A percentile compares a stretch with the other conserved stretches of the same genome.
These are phyloP conservation scores for Cyphellophora attinorum DNA, from an alignment of 2,329 filamentous ascomycete genomes.

Conservation along the genomic window DNA sequence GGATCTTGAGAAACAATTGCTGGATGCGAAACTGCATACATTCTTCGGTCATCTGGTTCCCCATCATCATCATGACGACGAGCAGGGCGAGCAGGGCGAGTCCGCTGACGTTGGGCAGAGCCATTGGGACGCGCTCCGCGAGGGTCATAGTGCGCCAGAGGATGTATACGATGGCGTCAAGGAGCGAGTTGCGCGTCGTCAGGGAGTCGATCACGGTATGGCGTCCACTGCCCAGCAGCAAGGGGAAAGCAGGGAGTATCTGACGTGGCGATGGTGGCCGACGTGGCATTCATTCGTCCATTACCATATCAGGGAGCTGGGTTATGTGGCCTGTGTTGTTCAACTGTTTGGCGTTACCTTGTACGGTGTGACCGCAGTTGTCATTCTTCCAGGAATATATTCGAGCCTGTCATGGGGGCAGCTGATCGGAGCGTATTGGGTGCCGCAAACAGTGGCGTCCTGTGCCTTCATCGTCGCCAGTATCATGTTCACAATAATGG, in stretches of 20 bases:
- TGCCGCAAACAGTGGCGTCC: constrained; percentile 4
- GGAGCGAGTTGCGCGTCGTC: constrained; percentile 15
- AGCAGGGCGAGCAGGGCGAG: background rate
- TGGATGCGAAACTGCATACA: constrained; percentile 4
- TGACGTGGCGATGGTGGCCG: constrained; percentile 4
- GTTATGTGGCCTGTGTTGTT: constrained; percentile 3
- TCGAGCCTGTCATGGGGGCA: constrained; percentile 1
- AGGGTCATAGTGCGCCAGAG: background rate
- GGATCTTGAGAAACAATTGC: constrained; percentile 2
- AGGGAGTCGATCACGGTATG: constrained; percentile 24
- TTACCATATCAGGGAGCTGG: constrained; percentile 2
- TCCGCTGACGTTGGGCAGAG: constrained; percentile 1
- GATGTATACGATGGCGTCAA: constrained; percentile 2
- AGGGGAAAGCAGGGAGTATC: constrained; percentile 3
- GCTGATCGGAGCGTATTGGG: constrained; percentile 2
- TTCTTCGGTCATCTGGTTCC: constrained; percentile 4
- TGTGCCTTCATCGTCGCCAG: constrained; percentile 2
- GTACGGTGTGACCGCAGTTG: constrained; percentile 1
- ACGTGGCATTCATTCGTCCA: constrained; percentile 2
- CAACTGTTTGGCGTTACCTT: constrained; percentile 4
- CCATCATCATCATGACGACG: constrained; percentile 3
- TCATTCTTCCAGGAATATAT: constrained; percentile 2
- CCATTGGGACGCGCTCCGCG: background rate
- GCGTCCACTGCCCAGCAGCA: constrained; percentile 6
- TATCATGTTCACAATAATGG: constrained; percentile 4